Percentiles rank a stretch among this genome's conserved stretches.
These are phyloP conservation scores for Phytomonas sp. DNA, from an alignment of 208 protist genomes.

Conservation along the genomic window DNA sequence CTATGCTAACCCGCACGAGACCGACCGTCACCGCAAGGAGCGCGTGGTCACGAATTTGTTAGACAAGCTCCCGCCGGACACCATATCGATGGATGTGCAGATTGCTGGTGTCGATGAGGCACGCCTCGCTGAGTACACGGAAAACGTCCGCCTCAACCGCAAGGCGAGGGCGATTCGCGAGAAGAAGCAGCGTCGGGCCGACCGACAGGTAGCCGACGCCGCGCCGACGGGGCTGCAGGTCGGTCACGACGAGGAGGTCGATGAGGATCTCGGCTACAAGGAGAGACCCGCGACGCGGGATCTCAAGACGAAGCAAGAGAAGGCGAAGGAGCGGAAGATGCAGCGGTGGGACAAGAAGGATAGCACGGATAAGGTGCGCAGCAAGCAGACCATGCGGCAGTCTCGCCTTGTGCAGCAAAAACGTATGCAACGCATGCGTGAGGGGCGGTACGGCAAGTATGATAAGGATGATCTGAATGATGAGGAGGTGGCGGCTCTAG, in stretches of 20 bases:
- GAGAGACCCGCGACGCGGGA: conserved; percentile 59
- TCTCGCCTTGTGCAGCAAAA: conserved; percentile 53
- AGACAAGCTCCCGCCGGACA: conserved; percentile 91
- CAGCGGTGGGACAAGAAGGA: conserved; percentile 88
- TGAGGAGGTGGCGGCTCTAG: conserved; percentile 29
- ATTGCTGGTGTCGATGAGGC: conserved; percentile 75
- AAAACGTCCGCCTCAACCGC: conserved; percentile 72
- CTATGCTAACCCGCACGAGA: conserved; percentile 92
- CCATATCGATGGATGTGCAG: conserved; percentile 87
- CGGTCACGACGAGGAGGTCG: conserved; percentile 62
- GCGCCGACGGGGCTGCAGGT: conserved; percentile 42
- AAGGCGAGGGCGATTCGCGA: conserved; percentile 74
- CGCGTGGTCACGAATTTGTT: conserved; percentile 77
- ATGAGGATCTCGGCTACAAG: conserved; percentile 80
- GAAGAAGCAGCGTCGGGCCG: conserved; percentile 70
- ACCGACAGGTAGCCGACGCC: conserved; percentile 19
- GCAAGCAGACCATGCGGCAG: conserved; percentile 77
- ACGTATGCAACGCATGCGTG: conserved; percentile 31
- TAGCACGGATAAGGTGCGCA: conserved; percentile 79
- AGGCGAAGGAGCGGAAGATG: conserved; percentile 71
- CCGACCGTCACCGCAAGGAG: conserved; percentile 84
- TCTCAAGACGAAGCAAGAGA: conserved; percentile 66
- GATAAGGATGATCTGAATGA: conserved; percentile 41
- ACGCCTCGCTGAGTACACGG: conserved; percentile 73
- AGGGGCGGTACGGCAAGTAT: conserved; percentile 36